A percentile compares a stretch with the other conserved stretches of the same genome.
Evolutionary conservation across 495 filamentous ascomycete genomes (phyloP).

Genomic region (Xylaria acuta): DNA sequence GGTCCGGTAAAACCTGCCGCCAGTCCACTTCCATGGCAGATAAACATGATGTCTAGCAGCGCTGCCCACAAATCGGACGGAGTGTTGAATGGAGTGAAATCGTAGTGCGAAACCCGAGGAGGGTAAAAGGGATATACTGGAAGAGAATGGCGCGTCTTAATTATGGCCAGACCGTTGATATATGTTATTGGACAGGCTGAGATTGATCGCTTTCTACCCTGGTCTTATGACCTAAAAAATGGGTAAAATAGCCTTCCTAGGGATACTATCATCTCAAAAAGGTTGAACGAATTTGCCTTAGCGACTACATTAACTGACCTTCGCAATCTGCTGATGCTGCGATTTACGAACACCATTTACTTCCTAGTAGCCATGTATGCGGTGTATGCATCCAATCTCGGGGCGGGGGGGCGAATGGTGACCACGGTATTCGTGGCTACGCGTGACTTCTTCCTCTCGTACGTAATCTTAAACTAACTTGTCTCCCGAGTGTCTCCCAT

Average conservation of each 20-base stretch:
- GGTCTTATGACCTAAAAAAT: background rate
- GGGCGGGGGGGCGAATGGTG: background rate
- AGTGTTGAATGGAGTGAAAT: background rate
- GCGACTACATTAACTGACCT: background rate
- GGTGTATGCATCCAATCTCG: background rate
- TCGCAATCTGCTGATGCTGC: background rate
- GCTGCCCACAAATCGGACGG: background rate
- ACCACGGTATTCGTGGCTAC: too few species aligned
- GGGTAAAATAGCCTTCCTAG: background rate
- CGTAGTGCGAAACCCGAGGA: background rate
- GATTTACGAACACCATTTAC: background rate
- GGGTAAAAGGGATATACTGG: background rate
- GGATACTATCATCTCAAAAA: background rate
- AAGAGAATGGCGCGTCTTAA: background rate
- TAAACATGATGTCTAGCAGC: slow-evolving; percentile 22
- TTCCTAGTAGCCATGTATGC: background rate
- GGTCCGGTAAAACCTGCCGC: slow-evolving; percentile 49
- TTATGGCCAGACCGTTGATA: background rate
- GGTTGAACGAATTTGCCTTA: background rate
- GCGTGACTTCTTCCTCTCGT: background rate
- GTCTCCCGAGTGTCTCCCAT: background rate
- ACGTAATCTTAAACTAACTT: background rate
- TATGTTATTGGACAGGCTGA: background rate
- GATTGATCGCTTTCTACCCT: background rate
- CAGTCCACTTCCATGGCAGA: slow-evolving; percentile 53